Percentiles rank a stretch among this genome's conserved stretches.
phyloP scores from a whole-genome alignment of 2,329 filamentous ascomycete genomes.

The Paracamarosporium sp. region DNA sequence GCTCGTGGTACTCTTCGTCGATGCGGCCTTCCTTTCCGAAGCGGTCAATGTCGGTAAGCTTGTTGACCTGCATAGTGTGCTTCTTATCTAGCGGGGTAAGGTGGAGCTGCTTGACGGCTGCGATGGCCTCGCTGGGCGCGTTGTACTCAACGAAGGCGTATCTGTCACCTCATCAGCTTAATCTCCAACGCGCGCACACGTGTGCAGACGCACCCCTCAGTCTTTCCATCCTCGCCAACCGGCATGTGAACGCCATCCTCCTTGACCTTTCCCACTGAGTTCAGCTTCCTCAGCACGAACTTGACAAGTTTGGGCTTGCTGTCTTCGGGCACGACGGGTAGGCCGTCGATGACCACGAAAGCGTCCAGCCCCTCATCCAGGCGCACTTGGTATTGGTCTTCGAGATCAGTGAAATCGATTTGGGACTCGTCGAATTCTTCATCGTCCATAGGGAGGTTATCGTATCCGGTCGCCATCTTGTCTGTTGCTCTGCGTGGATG shows the following conservation, averaged over 20 bases:
- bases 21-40: constrained; percentile 93
- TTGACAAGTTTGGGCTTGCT: constrained; percentile 95
- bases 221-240: constrained; percentile 83
- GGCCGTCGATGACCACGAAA: constrained; percentile 94
- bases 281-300: constrained; percentile 93
- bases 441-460: constrained; percentile 83
- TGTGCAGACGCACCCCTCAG: constrained; percentile 72
- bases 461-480: constrained; percentile 92
- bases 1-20: constrained; percentile 86
- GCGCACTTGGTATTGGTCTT: constrained; percentile 93
- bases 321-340: constrained; percentile 87
- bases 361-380: constrained; percentile 95
- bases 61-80: constrained; percentile 95
- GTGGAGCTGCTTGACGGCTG: constrained; percentile 88
- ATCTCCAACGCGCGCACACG: neutral
- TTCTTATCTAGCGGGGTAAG: constrained; percentile 91
- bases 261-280: constrained; percentile 79
- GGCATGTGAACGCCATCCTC: constrained; percentile 96
- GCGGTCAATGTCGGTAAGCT: constrained; percentile 96
- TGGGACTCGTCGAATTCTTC: constrained; percentile 93
- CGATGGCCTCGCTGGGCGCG: constrained; percentile 85
- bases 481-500: constrained; percentile 24
- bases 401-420: constrained; percentile 92
- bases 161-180: constrained; percentile 55
- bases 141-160: constrained; percentile 98